A percentile compares a stretch with the other conserved stretches of the same genome.
These are phyloP conservation scores for Monosporozyma aquatica DNA, from an alignment of 805 yeast species.

Conservation along the genomic window DNA sequence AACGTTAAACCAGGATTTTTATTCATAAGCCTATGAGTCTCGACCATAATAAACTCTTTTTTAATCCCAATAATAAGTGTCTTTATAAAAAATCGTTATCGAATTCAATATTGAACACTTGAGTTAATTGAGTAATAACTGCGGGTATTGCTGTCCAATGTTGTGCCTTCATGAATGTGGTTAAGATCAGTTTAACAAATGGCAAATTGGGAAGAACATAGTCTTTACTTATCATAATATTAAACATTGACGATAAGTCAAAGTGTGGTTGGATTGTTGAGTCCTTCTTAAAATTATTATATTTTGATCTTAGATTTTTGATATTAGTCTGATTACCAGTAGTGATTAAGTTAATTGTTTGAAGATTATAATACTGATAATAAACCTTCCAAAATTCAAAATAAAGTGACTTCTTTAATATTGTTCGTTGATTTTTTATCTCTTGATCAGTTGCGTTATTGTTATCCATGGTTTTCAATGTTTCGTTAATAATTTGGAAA, in stretches of 20 bases:
- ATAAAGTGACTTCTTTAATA: constrained; percentile 21
- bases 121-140: constrained; percentile 12
- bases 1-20: not conserved
- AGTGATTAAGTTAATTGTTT: constrained; percentile 9
- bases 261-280: not conserved
- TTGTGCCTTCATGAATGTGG: constrained; percentile 14
- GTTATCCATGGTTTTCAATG: no score
- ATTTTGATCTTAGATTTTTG: constrained; percentile 7
- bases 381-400: constrained; percentile 28
- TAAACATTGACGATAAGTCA: constrained; percentile 9
- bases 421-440: constrained; percentile 1
- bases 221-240: constrained; percentile 15
- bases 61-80: constrained; percentile 19
- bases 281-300: constrained; percentile 3
- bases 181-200: constrained; percentile 13
- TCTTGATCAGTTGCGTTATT: no score
- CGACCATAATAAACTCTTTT: constrained; percentile 11
- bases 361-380: constrained; percentile 12
- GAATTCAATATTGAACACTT: constrained; percentile 12
- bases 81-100: constrained; percentile 2
- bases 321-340: constrained; percentile 9
- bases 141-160: constrained; percentile 23
- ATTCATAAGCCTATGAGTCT: not conserved
- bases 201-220: constrained; percentile 16
- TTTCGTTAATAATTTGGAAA: constrained; percentile 28